phyloP scores from a whole-genome alignment of 352 stramenopile species.

The Chrysophaeum taylorii region DNA sequence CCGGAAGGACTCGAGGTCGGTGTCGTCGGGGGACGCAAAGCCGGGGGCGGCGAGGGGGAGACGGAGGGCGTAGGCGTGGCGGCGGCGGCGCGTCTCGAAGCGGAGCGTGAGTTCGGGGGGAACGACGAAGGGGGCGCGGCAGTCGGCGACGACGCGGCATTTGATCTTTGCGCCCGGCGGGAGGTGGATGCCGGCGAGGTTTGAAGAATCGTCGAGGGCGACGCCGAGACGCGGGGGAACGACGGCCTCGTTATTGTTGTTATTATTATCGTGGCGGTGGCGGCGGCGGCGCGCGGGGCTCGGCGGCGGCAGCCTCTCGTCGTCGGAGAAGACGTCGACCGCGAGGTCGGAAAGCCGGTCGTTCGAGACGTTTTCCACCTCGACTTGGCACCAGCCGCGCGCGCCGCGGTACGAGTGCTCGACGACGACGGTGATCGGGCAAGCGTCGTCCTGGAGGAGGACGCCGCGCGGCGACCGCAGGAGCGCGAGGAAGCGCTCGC shows the following conservation, averaged over 20 bases:
- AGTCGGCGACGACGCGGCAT: not conserved
- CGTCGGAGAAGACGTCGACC: slow-evolving; percentile 7
- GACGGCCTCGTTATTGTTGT: not conserved
- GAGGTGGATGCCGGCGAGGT: too few species aligned
- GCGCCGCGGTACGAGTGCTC: not conserved
- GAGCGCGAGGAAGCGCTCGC: slow-evolving; percentile 3
- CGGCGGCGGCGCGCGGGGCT: not conserved
- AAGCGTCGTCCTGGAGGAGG: not conserved
- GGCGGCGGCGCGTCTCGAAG: not conserved
- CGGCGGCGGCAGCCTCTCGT: too few species aligned
- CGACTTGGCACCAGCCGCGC: not conserved
- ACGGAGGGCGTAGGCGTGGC: slow-evolving; percentile 4
- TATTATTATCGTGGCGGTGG: not conserved
- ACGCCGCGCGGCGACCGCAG: not conserved
- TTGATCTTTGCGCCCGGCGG: too few species aligned
- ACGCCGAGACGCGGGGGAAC: not conserved
- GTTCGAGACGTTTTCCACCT: not conserved
- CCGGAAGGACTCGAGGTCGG: not conserved
- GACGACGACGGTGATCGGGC: not conserved
- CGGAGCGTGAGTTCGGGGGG: slow-evolving; percentile 3
- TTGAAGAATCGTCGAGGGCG: too few species aligned
- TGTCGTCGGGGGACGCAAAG: not conserved
- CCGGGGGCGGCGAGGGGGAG: not conserved
- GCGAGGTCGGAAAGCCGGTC: not conserved
- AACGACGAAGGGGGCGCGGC: not conserved